Evolutionary conservation across 129 eudicot genomes (phyloP).

Genomic region (Flaveria linearis): DNA sequence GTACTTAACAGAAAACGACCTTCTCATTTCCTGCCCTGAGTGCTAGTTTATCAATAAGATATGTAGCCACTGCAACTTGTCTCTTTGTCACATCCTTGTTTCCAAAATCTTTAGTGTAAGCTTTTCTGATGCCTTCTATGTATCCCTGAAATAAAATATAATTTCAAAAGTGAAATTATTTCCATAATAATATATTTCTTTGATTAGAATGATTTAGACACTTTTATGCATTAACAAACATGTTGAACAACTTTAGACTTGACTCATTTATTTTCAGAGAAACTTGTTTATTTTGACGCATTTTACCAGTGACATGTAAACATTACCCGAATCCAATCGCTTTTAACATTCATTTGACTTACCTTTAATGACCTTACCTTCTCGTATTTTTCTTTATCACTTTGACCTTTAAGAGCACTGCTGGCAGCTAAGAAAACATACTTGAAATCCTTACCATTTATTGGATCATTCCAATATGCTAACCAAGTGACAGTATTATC

Average conservation of each 20-base stretch:
- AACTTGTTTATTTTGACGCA: background rate
- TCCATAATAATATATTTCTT: background rate
- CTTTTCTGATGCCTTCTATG: conserved; percentile 66
- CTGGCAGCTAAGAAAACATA: conserved; percentile 96
- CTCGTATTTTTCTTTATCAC: conserved; percentile 98
- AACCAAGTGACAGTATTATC: conserved; percentile 98
- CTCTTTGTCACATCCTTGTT: conserved; percentile 65
- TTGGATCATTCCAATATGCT: conserved; percentile 96
- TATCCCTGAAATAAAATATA: conserved; percentile 43
- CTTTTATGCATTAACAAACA: background rate
- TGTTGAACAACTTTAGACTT: background rate
- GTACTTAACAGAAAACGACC: conserved; percentile 37
- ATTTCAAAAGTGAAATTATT: background rate
- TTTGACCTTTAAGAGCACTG: conserved; percentile 92
- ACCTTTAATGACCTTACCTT: conserved; percentile 86
- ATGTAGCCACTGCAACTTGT: conserved; percentile 94
- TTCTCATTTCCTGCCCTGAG: conserved; percentile 98
- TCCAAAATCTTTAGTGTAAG: conserved; percentile 73
- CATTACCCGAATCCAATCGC: background rate
- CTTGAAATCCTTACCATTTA: conserved; percentile 85
- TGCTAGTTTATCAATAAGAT: conserved; percentile 88
- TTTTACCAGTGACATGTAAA: background rate
- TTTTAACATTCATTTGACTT: conserved; percentile 13
- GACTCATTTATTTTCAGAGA: background rate
- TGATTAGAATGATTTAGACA: background rate